A percentile compares a stretch with the other conserved stretches of the same genome.
Conservation (phyloP, 805 yeast genomes). For the Starmerella stellata region DNA sequence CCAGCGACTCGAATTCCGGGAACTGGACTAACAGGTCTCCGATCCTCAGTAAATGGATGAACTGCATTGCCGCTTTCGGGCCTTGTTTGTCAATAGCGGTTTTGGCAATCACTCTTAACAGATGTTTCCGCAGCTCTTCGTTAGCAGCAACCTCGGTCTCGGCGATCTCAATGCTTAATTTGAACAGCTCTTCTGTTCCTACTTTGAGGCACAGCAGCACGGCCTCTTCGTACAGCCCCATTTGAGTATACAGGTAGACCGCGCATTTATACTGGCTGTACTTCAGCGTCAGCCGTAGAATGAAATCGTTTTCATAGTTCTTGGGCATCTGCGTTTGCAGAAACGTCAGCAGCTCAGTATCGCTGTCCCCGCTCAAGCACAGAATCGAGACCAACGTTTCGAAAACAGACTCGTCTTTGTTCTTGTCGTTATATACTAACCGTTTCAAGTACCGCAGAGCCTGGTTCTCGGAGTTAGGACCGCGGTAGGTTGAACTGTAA, state of each 20-base stretch:
- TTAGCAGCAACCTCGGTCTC: slow-evolving; percentile 28
- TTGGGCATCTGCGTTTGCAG: slow-evolving; percentile 28
- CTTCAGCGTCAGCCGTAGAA: slow-evolving; percentile 53
- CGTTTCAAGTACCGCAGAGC: slow-evolving; percentile 47
- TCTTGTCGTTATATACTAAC: slow-evolving; percentile 30
- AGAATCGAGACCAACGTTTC: slow-evolving; percentile 50
- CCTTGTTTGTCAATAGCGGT: slow-evolving; percentile 22
- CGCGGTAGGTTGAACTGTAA: slow-evolving; percentile 31
- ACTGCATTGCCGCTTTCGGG: slow-evolving; percentile 18
- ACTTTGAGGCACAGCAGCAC: slow-evolving; percentile 50
- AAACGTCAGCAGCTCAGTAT: slow-evolving; percentile 33
- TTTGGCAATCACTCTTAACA: slow-evolving; percentile 55
- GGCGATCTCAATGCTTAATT: slow-evolving; percentile 40
- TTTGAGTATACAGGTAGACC: slow-evolving; percentile 47
- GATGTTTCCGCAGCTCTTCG: slow-evolving; percentile 38
- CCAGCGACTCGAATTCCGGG: slow-evolving; percentile 68
- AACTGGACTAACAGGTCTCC: slow-evolving; percentile 71
- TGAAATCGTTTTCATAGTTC: slow-evolving; percentile 38
- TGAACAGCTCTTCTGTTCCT: slow-evolving; percentile 29
- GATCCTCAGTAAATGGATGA: slow-evolving; percentile 29
- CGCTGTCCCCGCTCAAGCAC: slow-evolving; percentile 33
- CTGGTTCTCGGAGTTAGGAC: slow-evolving; percentile 35
- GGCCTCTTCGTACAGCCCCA: slow-evolving; percentile 64
- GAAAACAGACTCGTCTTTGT: slow-evolving; percentile 36
- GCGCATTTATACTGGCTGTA: slow-evolving; percentile 46